phyloP scores from a whole-genome alignment of 805 yeast species.

The Saccharomycopsis microspora region DNA sequence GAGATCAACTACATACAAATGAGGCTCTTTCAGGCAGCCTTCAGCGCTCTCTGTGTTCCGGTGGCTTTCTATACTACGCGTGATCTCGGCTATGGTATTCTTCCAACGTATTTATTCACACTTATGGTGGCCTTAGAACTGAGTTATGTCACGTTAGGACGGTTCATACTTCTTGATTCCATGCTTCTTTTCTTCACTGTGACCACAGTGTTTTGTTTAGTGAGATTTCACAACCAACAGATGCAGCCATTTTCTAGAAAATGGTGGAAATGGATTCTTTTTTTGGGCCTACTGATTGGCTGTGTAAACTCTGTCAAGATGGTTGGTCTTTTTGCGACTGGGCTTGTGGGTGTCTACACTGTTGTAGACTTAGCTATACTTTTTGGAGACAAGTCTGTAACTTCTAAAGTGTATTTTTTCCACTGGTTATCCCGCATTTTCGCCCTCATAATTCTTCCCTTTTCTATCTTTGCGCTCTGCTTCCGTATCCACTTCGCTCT shows the following conservation, averaged over 20 bases:
- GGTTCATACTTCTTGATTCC: conserved; percentile 84
- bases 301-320: conserved; percentile 87
- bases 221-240: conserved; percentile 53
- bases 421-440: conserved; percentile 61
- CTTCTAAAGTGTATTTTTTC: conserved; percentile 34
- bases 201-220: conserved; percentile 62
- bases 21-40: conserved; percentile 79
- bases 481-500: conserved; percentile 70
- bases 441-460: conserved; percentile 54
- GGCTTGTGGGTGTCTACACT: conserved; percentile 85
- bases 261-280: conserved; percentile 89
- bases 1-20: conserved; percentile 68
- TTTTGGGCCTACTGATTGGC: conserved; percentile 80
- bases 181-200: conserved; percentile 83
- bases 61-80: conserved; percentile 73
- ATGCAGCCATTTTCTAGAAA: conserved; percentile 42
- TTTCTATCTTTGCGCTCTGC: conserved; percentile 44
- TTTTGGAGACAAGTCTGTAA: conserved; percentile 53
- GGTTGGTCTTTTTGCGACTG: conserved; percentile 89
- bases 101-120: conserved; percentile 66
- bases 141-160: conserved; percentile 73
- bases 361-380: conserved; percentile 76
- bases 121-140: conserved; percentile 72
- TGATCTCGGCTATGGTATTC: conserved; percentile 57
- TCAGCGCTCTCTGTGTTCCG: conserved; percentile 78